Percentiles rank a stretch among this genome's conserved stretches.
These are phyloP conservation scores for Aspergillus melleus DNA, from an alignment of 2,329 filamentous ascomycete genomes.

Conservation along the genomic window DNA sequence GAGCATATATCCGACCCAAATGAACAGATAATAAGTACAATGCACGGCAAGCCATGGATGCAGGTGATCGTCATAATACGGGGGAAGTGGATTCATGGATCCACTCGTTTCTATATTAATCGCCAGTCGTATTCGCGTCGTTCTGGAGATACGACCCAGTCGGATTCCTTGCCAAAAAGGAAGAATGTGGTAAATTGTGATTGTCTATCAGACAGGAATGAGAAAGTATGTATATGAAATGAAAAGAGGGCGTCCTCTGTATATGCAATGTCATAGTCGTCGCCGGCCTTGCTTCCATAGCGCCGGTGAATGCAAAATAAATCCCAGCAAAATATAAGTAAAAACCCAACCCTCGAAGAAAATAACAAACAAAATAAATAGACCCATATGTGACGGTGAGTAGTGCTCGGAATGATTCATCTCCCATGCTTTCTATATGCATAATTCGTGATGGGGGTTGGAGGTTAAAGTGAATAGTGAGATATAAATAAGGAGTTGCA, in stretches of 20 bases:
- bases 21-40: neutral
- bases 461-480: neutral
- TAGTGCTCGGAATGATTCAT: neutral
- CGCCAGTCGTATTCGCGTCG: neutral
- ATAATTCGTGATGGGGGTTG: conserved; percentile 12
- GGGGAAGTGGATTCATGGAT: neutral
- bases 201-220: neutral
- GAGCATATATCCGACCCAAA: neutral
- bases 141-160: neutral
- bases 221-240: neutral
- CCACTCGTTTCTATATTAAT: neutral
- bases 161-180: neutral
- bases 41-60: neutral
- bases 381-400: neutral
- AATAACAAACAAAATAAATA: neutral
- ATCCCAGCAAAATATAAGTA: neutral
- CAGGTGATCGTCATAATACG: neutral
- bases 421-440: conserved; percentile 15
- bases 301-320: neutral
- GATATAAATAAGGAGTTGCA: neutral
- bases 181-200: neutral
- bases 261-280: neutral
- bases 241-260: neutral
- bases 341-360: neutral
- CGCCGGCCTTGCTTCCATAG: neutral